A percentile compares a stretch with the other conserved stretches of the same genome.
Evolutionary conservation across 1,139 yeast genomes (phyloP).

Genomic region (Oligophagozyma castellii): DNA sequence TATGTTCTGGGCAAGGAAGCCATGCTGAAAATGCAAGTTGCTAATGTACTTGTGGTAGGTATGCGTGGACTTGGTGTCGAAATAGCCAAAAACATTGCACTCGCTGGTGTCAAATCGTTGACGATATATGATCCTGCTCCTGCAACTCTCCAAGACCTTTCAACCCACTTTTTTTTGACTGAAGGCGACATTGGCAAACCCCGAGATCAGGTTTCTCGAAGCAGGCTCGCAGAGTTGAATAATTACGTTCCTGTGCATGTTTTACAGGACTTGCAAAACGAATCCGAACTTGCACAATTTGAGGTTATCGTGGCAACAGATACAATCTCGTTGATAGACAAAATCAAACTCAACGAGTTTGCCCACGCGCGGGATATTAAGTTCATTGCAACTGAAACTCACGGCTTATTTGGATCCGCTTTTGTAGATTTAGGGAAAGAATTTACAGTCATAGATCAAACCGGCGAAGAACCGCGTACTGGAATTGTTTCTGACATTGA

Average conservation of each 20-base stretch:
- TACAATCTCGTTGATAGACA: slow-evolving; percentile 54
- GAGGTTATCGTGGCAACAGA: slow-evolving; percentile 81
- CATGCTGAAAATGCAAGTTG: slow-evolving; percentile 89
- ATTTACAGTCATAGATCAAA: slow-evolving; percentile 69
- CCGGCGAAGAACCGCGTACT: slow-evolving; percentile 81
- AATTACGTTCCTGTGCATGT: slow-evolving; percentile 81
- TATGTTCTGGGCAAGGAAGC: slow-evolving; percentile 94
- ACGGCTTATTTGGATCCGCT: slow-evolving; percentile 79
- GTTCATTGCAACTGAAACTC: slow-evolving; percentile 66
- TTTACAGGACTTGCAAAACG: slow-evolving; percentile 38
- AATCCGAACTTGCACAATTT: slow-evolving; percentile 38
- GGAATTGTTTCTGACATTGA: slow-evolving; percentile 89
- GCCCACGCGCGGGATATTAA: slow-evolving; percentile 66
- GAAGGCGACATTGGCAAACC: slow-evolving; percentile 58
- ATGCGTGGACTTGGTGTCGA: slow-evolving; percentile 87
- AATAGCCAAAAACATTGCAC: slow-evolving; percentile 89
- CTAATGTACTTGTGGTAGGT: slow-evolving; percentile 81
- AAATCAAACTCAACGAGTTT: slow-evolving; percentile 57
- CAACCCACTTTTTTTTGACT: slow-evolving; percentile 76
- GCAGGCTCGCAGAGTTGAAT: slow-evolving; percentile 67
- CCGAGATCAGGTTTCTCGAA: slow-evolving; percentile 60
- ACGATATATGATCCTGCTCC: slow-evolving; percentile 75
- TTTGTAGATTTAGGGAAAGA: slow-evolving; percentile 83
- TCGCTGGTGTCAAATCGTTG: slow-evolving; percentile 92
- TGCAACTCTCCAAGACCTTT: slow-evolving; percentile 56